These are phyloP conservation scores for Dysphania ambrosioides DNA, from an alignment of 148 eudicot genomes.

Conservation along the genomic window DNA sequence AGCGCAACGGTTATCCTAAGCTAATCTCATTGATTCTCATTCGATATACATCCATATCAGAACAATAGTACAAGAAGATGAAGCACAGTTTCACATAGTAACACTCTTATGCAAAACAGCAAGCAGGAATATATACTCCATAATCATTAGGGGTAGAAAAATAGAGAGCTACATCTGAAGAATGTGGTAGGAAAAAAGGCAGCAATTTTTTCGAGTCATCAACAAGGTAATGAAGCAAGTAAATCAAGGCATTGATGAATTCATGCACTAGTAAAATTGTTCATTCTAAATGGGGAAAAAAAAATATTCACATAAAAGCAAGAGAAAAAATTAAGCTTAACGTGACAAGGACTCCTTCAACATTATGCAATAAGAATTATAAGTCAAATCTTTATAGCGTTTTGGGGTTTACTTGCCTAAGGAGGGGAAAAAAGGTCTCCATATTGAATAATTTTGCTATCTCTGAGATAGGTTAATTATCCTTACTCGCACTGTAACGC, in stretches of 20 bases:
- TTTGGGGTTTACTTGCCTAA: background rate
- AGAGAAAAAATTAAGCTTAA: conserved; percentile 5
- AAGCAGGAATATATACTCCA: background rate
- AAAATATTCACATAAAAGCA: background rate
- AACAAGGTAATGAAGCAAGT: conserved; percentile 20
- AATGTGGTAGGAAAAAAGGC: background rate
- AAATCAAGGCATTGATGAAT: conserved; percentile 31
- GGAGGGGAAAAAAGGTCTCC: background rate
- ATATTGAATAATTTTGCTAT: background rate
- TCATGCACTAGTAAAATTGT: conserved; percentile 31
- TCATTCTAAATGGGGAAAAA: background rate
- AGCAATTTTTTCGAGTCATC: background rate
- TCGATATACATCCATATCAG: background rate
- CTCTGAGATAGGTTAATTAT: background rate
- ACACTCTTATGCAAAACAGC: conserved; percentile 10
- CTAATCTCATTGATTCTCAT: conserved; percentile 8
- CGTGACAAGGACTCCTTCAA: conserved; percentile 19
- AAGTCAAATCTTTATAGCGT: too few species aligned
- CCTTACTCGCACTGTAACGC: background rate
- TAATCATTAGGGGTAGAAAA: background rate
- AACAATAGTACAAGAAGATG: background rate
- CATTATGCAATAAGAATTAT: background rate
- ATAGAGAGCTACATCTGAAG: background rate
- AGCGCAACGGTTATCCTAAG: conserved; percentile 7
- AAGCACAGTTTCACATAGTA: background rate